Conservation (phyloP, 192 early-diverging fungal species). For the Linnemannia hyalina region DNA sequence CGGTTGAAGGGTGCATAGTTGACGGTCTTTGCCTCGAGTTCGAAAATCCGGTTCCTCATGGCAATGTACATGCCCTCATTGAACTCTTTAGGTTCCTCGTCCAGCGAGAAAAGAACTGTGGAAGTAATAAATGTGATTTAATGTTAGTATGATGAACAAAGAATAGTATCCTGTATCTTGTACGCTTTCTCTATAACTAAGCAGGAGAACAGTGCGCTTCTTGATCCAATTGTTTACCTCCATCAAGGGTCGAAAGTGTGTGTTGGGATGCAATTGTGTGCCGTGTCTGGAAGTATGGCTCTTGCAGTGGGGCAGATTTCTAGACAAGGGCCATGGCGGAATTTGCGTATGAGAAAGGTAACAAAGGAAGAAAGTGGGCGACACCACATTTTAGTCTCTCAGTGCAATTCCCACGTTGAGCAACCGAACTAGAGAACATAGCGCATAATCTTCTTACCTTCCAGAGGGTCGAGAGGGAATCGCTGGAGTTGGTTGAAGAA, state of each 20-base stretch:
- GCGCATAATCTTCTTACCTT: constrained; percentile 20
- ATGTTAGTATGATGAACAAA: neutral
- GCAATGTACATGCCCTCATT: constrained; percentile 47
- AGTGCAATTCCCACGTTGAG: neutral
- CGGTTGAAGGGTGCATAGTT: constrained; percentile 38
- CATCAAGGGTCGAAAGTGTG: constrained; percentile 39
- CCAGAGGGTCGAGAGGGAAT: constrained; percentile 35
- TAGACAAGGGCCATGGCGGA: neutral
- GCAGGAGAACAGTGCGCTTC: neutral
- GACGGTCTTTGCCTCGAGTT: constrained; percentile 44
- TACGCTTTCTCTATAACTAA: neutral
- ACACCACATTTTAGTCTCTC: neutral
- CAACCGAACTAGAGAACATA: neutral
- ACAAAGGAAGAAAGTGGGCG: neutral
- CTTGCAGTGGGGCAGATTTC: constrained; percentile 36
- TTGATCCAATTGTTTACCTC: constrained; percentile 13
- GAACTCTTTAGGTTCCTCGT: constrained; percentile 45
- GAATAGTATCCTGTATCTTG: too few species aligned
- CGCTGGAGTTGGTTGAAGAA: constrained; percentile 8
- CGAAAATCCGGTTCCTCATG: constrained; percentile 51
- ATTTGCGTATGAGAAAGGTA: neutral
- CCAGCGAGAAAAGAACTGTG: constrained; percentile 45
- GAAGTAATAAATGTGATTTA: neutral
- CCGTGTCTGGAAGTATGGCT: constrained; percentile 44
- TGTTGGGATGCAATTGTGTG: constrained; percentile 50